Conservation (phyloP, 257 asterid species). For the Fraxinus americana region DNA sequence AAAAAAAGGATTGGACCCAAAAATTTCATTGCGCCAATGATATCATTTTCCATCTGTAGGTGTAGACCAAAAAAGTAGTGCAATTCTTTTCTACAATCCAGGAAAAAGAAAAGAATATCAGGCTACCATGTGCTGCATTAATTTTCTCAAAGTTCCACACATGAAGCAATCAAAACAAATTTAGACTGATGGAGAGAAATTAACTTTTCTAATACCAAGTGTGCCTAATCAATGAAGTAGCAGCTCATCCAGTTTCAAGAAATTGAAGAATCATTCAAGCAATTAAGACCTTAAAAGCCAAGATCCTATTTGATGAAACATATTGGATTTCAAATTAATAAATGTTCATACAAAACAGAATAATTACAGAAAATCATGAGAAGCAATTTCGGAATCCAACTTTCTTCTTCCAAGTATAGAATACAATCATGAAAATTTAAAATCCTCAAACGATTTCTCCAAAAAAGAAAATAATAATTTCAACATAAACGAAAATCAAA, state of each 20-base stretch:
- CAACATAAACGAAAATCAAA: background rate
- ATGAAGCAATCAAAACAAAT: background rate
- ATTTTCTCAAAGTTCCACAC: background rate
- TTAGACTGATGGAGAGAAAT: too few relatives aligned
- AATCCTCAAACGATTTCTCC: background rate
- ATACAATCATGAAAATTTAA: background rate
- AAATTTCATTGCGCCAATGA: background rate
- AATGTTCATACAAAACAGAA: background rate
- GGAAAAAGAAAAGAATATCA: background rate
- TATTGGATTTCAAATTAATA: background rate
- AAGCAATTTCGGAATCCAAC: background rate
- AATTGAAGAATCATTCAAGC: background rate
- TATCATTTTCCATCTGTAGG: background rate
- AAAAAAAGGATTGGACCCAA: background rate
- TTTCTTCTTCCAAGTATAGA: background rate
- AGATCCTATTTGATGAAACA: background rate
- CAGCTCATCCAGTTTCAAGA: background rate
- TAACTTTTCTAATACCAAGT: background rate
- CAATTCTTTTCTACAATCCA: background rate
- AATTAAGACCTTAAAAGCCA: background rate
- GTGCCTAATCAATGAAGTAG: background rate
- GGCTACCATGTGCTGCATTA: background rate
- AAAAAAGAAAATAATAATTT: background rate
- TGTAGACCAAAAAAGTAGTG: background rate
- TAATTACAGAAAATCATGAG: background rate